Evolutionary conservation across 768 basidiomycete genomes (phyloP).

Genomic region (Mycena metata): DNA sequence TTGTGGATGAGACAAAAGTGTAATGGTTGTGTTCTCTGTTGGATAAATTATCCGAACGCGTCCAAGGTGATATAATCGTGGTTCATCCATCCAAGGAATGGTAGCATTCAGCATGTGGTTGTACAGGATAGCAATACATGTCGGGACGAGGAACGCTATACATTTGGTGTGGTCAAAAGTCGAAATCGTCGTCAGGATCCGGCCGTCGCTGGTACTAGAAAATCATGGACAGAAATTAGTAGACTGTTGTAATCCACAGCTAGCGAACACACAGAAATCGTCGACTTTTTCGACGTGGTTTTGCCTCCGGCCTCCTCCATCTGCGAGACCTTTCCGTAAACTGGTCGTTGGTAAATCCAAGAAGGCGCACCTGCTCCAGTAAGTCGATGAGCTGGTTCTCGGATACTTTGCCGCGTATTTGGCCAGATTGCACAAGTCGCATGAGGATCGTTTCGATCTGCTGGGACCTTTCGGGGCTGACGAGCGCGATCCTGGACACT

Average conservation of each 20-base stretch:
- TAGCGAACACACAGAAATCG: conserved; percentile 63
- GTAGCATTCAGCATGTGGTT: conserved; percentile 19
- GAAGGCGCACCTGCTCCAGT: conserved; percentile 80
- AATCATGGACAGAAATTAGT: neutral
- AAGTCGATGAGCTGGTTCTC: conserved; percentile 89
- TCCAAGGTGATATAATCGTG: neutral
- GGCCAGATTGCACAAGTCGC: conserved; percentile 88
- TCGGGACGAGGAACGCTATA: conserved; percentile 7
- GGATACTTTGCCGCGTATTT: conserved; percentile 80
- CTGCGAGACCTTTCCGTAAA: conserved; percentile 49
- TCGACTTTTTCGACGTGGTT: conserved; percentile 65
- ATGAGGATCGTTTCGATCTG: conserved; percentile 85
- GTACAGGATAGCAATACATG: conserved; percentile 33
- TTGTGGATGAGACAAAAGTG: too few relatives aligned
- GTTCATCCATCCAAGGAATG: neutral
- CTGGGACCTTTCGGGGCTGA: conserved; percentile 83
- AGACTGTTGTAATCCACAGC: neutral
- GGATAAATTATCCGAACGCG: neutral
- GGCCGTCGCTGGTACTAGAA: conserved; percentile 71
- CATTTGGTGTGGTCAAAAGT: conserved; percentile 52
- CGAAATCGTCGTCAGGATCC: conserved; percentile 77
- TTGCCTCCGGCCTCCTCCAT: conserved; percentile 66
- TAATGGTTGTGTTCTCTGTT: too few relatives aligned
- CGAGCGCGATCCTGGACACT: conserved; percentile 92
- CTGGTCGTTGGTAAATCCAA: conserved; percentile 34